Evolutionary conservation across 2,329 filamentous ascomycete species (phyloP).

Genomic region (Drechslera avenae): DNA sequence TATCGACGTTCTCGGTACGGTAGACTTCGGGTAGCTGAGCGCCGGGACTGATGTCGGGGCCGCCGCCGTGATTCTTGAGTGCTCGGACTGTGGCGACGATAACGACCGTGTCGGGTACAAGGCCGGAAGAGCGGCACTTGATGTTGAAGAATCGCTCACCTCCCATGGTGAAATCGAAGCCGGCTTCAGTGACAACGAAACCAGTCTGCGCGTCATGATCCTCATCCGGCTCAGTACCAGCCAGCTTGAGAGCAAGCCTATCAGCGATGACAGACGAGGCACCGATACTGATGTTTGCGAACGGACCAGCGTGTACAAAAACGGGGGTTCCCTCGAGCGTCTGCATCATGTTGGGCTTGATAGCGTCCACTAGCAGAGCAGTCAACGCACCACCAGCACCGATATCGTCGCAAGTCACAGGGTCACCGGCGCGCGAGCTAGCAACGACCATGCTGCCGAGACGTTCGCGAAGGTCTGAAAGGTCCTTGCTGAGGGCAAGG

Average conservation of each 20-base stretch:
- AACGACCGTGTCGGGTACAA: constrained; percentile 90
- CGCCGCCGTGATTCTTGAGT: constrained; percentile 95
- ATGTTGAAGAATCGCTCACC: constrained; percentile 99
- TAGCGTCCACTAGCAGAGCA: constrained; percentile 95
- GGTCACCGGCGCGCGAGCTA: constrained; percentile 81
- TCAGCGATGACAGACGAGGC: constrained; percentile 95
- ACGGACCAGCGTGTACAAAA: constrained; percentile 95
- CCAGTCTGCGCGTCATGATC: constrained; percentile 81
- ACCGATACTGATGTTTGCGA: constrained; percentile 97
- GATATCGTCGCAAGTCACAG: constrained; percentile 94
- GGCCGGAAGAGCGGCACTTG: constrained; percentile 93
- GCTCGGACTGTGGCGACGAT: constrained; percentile 95
- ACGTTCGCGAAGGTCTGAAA: constrained; percentile 88
- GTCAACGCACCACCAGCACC: constrained; percentile 90
- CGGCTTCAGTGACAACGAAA: constrained; percentile 94
- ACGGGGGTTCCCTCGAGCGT: constrained; percentile 96
- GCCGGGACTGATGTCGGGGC: constrained; percentile 89
- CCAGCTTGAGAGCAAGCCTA: constrained; percentile 92
- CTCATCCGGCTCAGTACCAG: constrained; percentile 91
- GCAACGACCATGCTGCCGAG: constrained; percentile 96
- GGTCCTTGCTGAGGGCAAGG: constrained; percentile 85
- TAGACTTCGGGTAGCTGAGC: constrained; percentile 86
- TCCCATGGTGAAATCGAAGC: constrained; percentile 99
- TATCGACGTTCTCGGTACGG: constrained; percentile 88
- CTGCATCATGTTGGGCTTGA: constrained; percentile 99